Base-by-base conservation (phyloP, 805 yeast genomes). In the Komagataella pseudopastoris region DNA sequence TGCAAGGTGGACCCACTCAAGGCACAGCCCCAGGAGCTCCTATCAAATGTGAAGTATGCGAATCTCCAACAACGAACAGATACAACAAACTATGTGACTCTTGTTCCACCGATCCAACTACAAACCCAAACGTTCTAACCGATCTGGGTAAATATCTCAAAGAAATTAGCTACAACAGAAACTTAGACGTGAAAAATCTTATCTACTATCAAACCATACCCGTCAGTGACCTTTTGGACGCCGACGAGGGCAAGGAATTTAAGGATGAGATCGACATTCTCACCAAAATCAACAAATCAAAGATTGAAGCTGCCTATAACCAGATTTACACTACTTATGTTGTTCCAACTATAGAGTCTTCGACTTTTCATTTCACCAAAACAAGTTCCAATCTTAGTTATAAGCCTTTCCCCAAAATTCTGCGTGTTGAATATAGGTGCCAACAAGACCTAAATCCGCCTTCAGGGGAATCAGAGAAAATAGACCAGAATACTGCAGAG, bases 401-500 rank as follows among this genome's bases (percentile, higher is more conserved):
- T 10, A 30, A 30, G n/a, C 39, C 39, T 30, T 30, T 30, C 39
- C 39, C 39, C 39, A 30, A 30, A 14, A 30, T 30, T 6, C n/a
- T 30, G 14, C 39, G 39, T 30, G 39, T 30, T 10, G 39, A 30
- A 10, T 30, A 30, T 14, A 30, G 39, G 39, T 30, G 39, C 8
- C 39, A 30, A 10, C 39, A 30, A n/a, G 39, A 30, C 12, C 39
- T 30, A 10, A 30, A 30, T 30, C 39, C 39, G 14, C 39, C 39
- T 8, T 14, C 10, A 10, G 39, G 39, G 10, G 39, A 30, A 30
- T 30, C 39, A 30, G 39, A 30, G 39, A 30, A 30, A 30, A 30
- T 30, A 30, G 39, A 30, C 39, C 39, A 30, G 39, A 30, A 30
- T 30, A 30, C 44, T 58, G 47, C 60, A 58, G 48, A 43, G 5